Evolutionary conservation across 2,329 filamentous ascomycete species (phyloP), one percentile per base, ranked within the genome.

Genomic region (Neonectria coccinea): DNA sequence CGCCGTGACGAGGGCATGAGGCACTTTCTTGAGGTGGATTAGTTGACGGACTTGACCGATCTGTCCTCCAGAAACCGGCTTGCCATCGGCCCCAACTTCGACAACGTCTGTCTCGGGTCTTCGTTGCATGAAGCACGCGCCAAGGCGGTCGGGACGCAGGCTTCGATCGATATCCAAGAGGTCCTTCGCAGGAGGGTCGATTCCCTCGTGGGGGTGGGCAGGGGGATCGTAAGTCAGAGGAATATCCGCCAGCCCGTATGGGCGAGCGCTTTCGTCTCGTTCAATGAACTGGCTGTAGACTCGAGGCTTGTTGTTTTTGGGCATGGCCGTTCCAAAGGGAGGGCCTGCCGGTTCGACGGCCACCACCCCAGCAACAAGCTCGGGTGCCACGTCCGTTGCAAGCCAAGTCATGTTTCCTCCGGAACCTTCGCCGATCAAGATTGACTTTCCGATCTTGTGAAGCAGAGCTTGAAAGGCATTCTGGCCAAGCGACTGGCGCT

Each of bases 321-420:
- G 39, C 11, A 57, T 55, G 2, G 69, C 65, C 1, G 56, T 69
- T 11, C 76, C 78, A 67, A 84, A 87, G 0, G 85, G 86, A 1
- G 86, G 86, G 0, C 86, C 86, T 4, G 77, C 73, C 0, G 86
- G 86, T 68, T 89, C 87, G 12, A 89, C 65, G 1, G 81, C 78
- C 1, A 89, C 74, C 20, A 88, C 80, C 0, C 76, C 82, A 20
- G 80, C 80, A 2, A 88, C 82, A 0, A 84, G 75, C 0, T 81
- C 67, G 0, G 86, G 85, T 4, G 80, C 73, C 2, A 76, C 73
- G 67, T 89, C 86, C 2, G 82, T 83, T 9, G 83, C 78, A 9
- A 83, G 77, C 81, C 80, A 86, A 9, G 78, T 80, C 63, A 81
- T 80, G 11, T 77, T 77, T 1, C 82, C 81, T 4, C 83, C 83